Conservation (phyloP, 2,329 filamentous ascomycete species). For the Bipolaris zeicola region DNA sequence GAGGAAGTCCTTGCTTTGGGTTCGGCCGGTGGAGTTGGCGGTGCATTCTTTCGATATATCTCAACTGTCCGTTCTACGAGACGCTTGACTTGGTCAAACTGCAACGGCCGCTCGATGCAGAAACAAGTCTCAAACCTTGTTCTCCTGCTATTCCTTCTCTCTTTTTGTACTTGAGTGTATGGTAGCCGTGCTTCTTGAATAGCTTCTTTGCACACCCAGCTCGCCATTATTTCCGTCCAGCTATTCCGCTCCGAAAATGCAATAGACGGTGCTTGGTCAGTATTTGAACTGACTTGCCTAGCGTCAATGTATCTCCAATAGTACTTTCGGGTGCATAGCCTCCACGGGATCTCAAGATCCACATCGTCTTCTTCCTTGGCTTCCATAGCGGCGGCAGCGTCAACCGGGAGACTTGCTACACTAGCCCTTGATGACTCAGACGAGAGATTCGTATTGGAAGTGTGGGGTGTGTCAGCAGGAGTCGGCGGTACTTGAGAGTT, state of each 20-base stretch:
- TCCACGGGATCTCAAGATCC: constrained; percentile 46
- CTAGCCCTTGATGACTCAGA: constrained; percentile 34
- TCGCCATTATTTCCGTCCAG: constrained; percentile 46
- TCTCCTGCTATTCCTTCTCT: constrained; percentile 34
- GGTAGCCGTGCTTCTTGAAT: constrained; percentile 41
- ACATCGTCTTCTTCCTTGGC: constrained; percentile 41
- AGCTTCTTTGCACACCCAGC: constrained; percentile 48
- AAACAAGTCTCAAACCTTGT: constrained; percentile 46
- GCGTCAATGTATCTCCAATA: constrained; percentile 47
- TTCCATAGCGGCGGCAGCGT: constrained; percentile 40
- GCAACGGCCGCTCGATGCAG: constrained; percentile 41
- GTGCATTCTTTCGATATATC: constrained; percentile 38
- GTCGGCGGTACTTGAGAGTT: constrained; percentile 34
- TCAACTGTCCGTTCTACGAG: constrained; percentile 50
- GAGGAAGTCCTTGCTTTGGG: constrained; percentile 27
- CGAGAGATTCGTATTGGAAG: constrained; percentile 24
- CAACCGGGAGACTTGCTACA: constrained; percentile 34
- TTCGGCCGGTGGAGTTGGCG: constrained; percentile 15
- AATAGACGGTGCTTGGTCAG: constrained; percentile 31
- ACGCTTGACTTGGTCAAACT: constrained; percentile 42
- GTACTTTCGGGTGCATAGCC: constrained; percentile 36
- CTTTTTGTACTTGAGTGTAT: constrained; percentile 43
- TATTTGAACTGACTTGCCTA: constrained; percentile 39
- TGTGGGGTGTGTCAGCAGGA: constrained; percentile 33
- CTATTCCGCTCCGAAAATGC: constrained; percentile 37